These are phyloP conservation scores for Auricularia heimuer DNA, from an alignment of 768 basidiomycete genomes.

Conservation along the genomic window DNA sequence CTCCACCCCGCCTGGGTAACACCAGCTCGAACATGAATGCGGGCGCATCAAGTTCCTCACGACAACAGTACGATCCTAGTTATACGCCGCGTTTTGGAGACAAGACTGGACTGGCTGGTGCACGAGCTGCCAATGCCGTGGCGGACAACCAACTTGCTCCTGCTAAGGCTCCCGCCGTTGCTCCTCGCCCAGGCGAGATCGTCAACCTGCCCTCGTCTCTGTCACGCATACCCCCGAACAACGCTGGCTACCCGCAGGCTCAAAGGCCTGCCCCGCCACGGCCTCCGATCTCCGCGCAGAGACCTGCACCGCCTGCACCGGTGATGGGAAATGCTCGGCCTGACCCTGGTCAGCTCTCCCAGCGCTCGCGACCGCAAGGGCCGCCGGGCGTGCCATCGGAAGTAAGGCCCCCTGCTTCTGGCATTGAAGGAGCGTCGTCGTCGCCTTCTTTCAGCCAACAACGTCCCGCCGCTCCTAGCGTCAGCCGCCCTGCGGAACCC, in stretches of 20 bases:
- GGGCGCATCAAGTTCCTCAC: background rate
- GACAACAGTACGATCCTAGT: conserved; percentile 26
- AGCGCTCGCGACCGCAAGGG: conserved; percentile 32
- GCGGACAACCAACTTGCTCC: background rate
- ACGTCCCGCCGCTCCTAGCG: background rate
- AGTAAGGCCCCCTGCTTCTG: conserved; percentile 5
- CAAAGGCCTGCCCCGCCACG: no score
- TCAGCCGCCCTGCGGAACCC: background rate
- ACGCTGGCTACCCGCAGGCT: no score
- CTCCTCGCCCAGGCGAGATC: background rate
- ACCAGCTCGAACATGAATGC: conserved; percentile 13
- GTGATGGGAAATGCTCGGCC: no score
- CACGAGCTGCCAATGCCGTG: conserved; percentile 7
- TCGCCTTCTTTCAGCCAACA: background rate
- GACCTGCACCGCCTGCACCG: no score
- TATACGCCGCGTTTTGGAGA: conserved; percentile 60
- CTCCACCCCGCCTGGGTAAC: conserved; percentile 18
- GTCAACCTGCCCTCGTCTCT: background rate
- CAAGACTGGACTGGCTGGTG: conserved; percentile 83
- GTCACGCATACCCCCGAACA: no score
- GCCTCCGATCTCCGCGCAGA: no score
- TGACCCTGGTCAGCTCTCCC: background rate
- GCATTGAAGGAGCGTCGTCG: background rate
- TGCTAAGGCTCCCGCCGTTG: background rate
- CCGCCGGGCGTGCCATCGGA: conserved; percentile 12